phyloP scores from a whole-genome alignment of 163 green algal genomes.

The Scenedesmus sp. region DNA sequence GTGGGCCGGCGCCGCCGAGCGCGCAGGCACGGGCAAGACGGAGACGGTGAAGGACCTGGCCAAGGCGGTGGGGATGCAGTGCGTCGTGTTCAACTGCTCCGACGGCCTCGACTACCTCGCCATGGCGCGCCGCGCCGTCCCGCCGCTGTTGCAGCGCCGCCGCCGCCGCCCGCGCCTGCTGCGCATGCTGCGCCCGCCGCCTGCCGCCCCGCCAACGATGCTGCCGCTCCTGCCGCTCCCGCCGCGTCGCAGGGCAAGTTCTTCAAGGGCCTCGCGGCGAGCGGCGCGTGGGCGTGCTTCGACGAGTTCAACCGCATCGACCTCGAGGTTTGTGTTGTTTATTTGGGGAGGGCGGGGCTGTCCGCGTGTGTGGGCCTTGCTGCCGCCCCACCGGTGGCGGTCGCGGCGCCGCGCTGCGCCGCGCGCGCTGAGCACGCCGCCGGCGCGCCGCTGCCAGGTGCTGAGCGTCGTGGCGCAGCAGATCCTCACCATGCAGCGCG shows the following conservation, averaged over 20 bases:
- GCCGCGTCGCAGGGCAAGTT: constrained; percentile 67
- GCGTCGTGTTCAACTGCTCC: constrained; percentile 89
- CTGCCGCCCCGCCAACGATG: not conserved
- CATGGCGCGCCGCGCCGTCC: constrained; percentile 67
- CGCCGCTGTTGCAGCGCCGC: too few species aligned
- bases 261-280: constrained; percentile 81
- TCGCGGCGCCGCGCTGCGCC: too few species aligned
- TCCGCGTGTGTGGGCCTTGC: too few species aligned
- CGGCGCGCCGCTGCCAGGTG: constrained; percentile 45
- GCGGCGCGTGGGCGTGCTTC: constrained; percentile 86
- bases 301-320: constrained; percentile 88
- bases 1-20: too few species aligned
- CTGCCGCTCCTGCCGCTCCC: too few species aligned
- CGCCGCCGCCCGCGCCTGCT: not conserved
- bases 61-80: constrained; percentile 91
- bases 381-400: too few species aligned
- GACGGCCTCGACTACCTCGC: constrained; percentile 79
- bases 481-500: constrained; percentile 87
- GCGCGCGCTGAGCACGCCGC: too few species aligned
- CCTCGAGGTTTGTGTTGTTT: too few species aligned
- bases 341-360: too few species aligned
- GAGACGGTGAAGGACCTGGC: constrained; percentile 88
- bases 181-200: not conserved
- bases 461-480: constrained; percentile 71
- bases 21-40: constrained; percentile 79